Base-by-base conservation (phyloP, 176 grass and related monocot genomes). In the Aegilops umbellulata region DNA sequence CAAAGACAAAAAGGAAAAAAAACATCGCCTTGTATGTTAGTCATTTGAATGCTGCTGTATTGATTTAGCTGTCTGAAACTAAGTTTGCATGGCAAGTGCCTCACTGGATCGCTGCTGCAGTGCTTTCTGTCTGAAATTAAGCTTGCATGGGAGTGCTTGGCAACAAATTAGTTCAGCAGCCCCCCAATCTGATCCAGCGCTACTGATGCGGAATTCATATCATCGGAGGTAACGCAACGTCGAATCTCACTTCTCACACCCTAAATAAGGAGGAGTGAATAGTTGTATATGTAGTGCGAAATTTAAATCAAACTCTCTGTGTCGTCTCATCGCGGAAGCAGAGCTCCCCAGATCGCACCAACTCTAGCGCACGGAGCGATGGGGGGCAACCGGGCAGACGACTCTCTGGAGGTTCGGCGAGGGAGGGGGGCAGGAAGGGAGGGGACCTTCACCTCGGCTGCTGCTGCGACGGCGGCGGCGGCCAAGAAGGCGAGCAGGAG, bases 401-500 rank as follows among this genome's bases (percentile, higher is more conserved):
- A 36, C 20, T 58, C 8, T 13, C 27, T 57, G 15, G 13, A 35
- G 30, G 10, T 38, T 60, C 31, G 7, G 15, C 13, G 31, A 39
- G 30, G 44, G 22, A 38, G 42, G 42, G 22, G 10, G 31, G 23
- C 15, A 74, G 55, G 25, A 1, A 60, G 20, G 7, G 9, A 67
- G 65, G 15, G 15, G 6, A 44, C 41, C 79, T 14, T 58, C 27
- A 75, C 72, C 72, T 75, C 72, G 26, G 71, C 7, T 17, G 29
- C 38, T 10, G 85, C 85, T 30, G 30, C 46, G 26, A 25, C 80
- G 34, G 8, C 44, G 4, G 82, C 42, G 4, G 78, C 75, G 46
- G 65, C 17, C 58, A 83, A 65, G 80, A 80, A 55, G 60, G 67
- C 60, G n/a, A 87, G 22, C 32, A 84, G 68, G 16, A 88, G 51